These are phyloP conservation scores for Leavenworthia alabamica DNA, from an alignment of 345 rosid genomes.

Conservation along the genomic window DNA sequence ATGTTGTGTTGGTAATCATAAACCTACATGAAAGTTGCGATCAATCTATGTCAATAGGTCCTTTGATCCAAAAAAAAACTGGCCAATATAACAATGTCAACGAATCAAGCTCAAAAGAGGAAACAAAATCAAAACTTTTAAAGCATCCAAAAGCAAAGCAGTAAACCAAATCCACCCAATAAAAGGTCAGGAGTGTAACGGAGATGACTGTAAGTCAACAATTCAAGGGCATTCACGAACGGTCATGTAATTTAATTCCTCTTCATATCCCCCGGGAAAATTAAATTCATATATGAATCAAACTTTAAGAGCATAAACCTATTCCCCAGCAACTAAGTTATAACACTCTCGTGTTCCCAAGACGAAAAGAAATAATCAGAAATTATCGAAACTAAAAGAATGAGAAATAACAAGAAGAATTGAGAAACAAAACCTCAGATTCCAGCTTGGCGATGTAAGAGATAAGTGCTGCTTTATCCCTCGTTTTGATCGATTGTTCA, in stretches of 20 bases:
- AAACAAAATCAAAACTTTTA: constrained; percentile 24
- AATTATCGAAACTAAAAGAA: not conserved
- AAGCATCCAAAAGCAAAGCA: constrained; percentile 17
- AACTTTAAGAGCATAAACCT: constrained; percentile 2
- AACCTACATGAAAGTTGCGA: constrained; percentile 38
- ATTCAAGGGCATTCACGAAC: constrained; percentile 7
- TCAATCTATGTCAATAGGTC: not conserved
- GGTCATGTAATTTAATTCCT: not conserved
- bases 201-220: not conserved
- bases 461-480: constrained; percentile 86
- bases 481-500: constrained; percentile 67
- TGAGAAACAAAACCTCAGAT: constrained; percentile 54
- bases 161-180: not conserved
- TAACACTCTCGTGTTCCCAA: not conserved
- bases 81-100: not conserved
- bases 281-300: not conserved
- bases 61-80: not conserved
- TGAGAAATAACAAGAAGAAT: not conserved
- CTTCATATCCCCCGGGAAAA: not conserved
- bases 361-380: not conserved
- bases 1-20: constrained; percentile 90
- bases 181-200: not conserved
- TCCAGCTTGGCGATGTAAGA: constrained; percentile 84
- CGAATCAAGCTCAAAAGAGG: constrained; percentile 16
- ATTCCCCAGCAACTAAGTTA: not conserved